Percentiles rank a stretch among this genome's conserved stretches.
Evolutionary conservation across 2,329 filamentous ascomycete genomes (phyloP).

Genomic region (Cryphonectria japonica): DNA sequence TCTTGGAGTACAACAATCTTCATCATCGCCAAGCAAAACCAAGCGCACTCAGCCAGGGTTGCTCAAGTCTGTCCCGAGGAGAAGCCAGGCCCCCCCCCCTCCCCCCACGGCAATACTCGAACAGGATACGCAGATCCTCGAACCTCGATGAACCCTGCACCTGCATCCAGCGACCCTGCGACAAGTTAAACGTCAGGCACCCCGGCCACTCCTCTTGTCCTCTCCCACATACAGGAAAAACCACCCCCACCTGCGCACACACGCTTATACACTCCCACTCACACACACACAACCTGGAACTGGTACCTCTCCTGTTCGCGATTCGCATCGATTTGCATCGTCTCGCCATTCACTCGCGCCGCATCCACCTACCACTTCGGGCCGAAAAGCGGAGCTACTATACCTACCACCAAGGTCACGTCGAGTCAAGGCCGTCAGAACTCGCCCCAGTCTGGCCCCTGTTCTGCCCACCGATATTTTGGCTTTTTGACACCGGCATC

Average conservation of each 20-base stretch:
- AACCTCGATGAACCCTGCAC: constrained; percentile 13
- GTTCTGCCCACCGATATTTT: background rate
- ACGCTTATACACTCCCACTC: background rate
- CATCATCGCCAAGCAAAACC: background rate
- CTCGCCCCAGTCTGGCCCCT: background rate
- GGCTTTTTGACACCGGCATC: background rate
- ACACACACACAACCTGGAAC: background rate
- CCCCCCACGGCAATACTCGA: background rate
- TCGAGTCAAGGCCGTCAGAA: constrained; percentile 9
- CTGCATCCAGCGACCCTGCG: constrained; percentile 6
- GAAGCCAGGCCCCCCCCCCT: background rate
- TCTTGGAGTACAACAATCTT: background rate
- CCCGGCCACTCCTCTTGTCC: background rate
- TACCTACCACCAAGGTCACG: constrained; percentile 1
- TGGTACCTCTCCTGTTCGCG: background rate
- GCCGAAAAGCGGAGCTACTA: constrained; percentile 13
- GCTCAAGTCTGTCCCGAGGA: background rate
- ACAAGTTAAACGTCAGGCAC: constrained; percentile 14
- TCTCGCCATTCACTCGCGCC: constrained; percentile 5
- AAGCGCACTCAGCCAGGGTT: background rate
- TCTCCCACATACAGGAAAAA: background rate
- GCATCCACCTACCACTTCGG: constrained; percentile 14
- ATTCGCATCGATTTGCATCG: constrained; percentile 9
- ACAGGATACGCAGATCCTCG: constrained; percentile 9
- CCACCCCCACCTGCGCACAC: background rate